Evolutionary conservation across 768 basidiomycete species (phyloP).

Genomic region (Boletus rufocinnamomeus): DNA sequence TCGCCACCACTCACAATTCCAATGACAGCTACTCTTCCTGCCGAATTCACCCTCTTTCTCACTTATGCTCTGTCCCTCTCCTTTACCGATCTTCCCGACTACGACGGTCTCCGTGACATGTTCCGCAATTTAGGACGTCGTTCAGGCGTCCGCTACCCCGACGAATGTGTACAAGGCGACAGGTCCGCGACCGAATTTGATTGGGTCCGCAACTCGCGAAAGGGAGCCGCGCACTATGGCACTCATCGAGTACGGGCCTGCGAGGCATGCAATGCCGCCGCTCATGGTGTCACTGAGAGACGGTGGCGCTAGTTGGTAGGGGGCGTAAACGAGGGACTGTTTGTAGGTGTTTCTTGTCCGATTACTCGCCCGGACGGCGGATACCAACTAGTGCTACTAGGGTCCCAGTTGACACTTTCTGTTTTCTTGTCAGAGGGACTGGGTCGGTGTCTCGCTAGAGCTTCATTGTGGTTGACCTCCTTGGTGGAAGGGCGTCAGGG

Average conservation of each 20-base stretch:
- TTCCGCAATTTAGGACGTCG: constrained; percentile 62
- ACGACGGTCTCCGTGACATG: constrained; percentile 74
- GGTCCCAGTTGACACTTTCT: constrained; percentile 2
- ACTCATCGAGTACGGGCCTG: constrained; percentile 35
- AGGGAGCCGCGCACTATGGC: constrained; percentile 18
- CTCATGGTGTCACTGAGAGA: constrained; percentile 26
- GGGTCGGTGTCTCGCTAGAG: neutral
- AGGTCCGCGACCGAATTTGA: constrained; percentile 43
- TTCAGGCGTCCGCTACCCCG: constrained; percentile 45
- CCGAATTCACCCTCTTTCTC: constrained; percentile 81
- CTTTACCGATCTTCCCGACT: constrained; percentile 89
- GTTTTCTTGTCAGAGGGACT: constrained; percentile 5
- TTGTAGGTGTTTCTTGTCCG: constrained; percentile 7
- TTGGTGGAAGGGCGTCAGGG: constrained; percentile 4
- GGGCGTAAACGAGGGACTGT: constrained; percentile 2
- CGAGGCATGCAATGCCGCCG: constrained; percentile 36
- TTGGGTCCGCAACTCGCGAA: constrained; percentile 42
- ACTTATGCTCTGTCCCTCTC: constrained; percentile 77
- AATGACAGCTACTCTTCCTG: constrained; percentile 73
- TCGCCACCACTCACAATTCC: constrained; percentile 37
- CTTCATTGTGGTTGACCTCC: constrained; percentile 1
- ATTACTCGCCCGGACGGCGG: neutral
- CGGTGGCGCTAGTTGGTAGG: constrained; percentile 27
- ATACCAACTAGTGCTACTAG: neutral
- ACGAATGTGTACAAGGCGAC: constrained; percentile 23